A percentile compares a stretch with the other conserved stretches of the same genome.
These are phyloP conservation scores for Mycena galericulata DNA, from an alignment of 768 basidiomycete genomes.

Conservation along the genomic window DNA sequence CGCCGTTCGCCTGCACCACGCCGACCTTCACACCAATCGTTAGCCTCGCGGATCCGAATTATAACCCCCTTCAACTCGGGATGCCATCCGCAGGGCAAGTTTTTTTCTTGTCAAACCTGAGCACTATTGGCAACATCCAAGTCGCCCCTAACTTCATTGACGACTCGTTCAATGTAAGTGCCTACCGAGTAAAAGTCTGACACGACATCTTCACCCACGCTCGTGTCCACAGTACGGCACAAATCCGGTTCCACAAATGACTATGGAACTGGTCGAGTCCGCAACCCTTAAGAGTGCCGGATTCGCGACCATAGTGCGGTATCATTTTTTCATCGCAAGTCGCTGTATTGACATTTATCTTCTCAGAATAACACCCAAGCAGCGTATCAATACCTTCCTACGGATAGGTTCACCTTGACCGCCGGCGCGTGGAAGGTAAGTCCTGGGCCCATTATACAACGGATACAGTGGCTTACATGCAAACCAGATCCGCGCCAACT, in stretches of 20 bases:
- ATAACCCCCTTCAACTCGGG: slow-evolving; percentile 1
- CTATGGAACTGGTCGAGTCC: slow-evolving; percentile 10
- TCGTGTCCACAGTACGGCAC: background rate
- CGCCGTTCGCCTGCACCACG: background rate
- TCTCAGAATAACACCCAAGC: too few species aligned
- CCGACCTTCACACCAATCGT: slow-evolving; percentile 2
- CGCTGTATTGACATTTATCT: too few species aligned
- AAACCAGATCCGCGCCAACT: too few species aligned
- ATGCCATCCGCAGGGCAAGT: background rate
- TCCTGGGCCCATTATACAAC: too few species aligned
- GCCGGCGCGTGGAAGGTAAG: too few species aligned
- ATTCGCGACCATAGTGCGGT: background rate
- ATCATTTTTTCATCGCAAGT: too few species aligned
- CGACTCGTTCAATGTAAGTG: background rate
- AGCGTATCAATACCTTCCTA: too few species aligned
- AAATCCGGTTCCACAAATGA: slow-evolving; percentile 1
- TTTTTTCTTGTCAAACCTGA: slow-evolving; percentile 6
- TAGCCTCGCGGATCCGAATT: slow-evolving; percentile 1
- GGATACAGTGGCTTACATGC: too few species aligned
- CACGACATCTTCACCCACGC: background rate
- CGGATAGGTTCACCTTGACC: too few species aligned
- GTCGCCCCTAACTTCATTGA: background rate
- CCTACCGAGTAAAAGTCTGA: background rate
- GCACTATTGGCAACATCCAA: background rate
- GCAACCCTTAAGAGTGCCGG: background rate